phyloP scores from a whole-genome alignment of 1,139 yeast species.

The Suhomyces panamericanus region DNA sequence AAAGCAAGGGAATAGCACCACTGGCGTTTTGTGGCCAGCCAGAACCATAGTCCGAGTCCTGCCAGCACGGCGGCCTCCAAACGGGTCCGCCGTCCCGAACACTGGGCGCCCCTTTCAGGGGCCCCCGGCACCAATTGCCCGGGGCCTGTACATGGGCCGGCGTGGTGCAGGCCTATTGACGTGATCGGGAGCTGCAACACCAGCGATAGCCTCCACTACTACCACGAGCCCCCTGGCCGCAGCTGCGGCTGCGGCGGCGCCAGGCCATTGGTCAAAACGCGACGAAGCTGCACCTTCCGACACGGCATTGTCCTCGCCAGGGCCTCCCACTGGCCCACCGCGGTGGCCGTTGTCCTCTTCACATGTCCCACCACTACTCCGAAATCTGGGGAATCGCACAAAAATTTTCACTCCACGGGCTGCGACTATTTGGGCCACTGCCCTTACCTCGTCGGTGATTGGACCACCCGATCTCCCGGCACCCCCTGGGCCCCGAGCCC shows the following conservation, averaged over 20 bases:
- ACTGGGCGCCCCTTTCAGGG: no score
- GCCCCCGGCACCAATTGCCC: neutral
- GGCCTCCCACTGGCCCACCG: neutral
- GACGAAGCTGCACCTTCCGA: neutral
- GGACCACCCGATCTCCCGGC: neutral
- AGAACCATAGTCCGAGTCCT: no score
- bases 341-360: slow-evolving; percentile 2
- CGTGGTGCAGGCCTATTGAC: no score
- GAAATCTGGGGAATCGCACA: slow-evolving; percentile 22
- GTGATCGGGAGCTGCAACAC: no score
- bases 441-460: slow-evolving; percentile 2
- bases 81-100: no score
- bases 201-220: no score
- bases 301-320: neutral
- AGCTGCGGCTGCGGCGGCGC: no score
- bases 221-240: no score
- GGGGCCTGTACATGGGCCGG: neutral
- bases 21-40: no score
- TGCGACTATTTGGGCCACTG: neutral
- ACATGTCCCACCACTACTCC: slow-evolving; percentile 17
- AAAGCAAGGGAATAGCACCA: no score
- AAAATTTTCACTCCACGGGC: slow-evolving; percentile 1
- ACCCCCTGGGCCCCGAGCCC: neutral
- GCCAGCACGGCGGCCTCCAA: no score
- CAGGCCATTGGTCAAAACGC: no score